Conservation (phyloP, 495 filamentous ascomycete genomes). For the Penicillium silybi region DNA sequence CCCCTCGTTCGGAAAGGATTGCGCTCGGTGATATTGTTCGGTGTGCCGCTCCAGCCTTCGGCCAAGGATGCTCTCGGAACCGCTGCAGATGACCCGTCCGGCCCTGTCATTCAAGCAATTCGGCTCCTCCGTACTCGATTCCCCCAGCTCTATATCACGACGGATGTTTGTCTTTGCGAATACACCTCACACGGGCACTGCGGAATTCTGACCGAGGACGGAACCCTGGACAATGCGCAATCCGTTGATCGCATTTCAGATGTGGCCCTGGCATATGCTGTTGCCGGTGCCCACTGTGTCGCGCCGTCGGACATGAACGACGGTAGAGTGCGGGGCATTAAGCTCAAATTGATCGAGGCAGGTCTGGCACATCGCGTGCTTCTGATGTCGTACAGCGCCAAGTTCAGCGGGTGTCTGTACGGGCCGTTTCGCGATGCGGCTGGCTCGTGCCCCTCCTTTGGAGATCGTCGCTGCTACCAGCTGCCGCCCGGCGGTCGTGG, state of each 20-base stretch:
- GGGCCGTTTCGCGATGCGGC: conserved; percentile 96
- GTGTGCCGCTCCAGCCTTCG: conserved; percentile 74
- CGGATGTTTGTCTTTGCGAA: conserved; percentile 96
- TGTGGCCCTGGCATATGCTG: conserved; percentile 87
- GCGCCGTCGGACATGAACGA: conserved; percentile 99
- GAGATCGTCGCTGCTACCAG: conserved; percentile 94
- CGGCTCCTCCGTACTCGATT: conserved; percentile 75
- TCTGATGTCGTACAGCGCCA: conserved; percentile 96
- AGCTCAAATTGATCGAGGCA: conserved; percentile 88
- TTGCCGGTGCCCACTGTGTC: conserved; percentile 92
- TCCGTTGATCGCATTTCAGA: conserved; percentile 92
- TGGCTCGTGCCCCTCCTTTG: conserved; percentile 86
- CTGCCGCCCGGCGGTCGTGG: conserved; percentile 87
- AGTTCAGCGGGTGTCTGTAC: conserved; percentile 95
- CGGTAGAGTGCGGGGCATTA: conserved; percentile 91
- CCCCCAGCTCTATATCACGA: conserved; percentile 81
- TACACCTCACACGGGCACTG: conserved; percentile 99
- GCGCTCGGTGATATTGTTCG: conserved; percentile 89
- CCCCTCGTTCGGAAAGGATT: conserved; percentile 87
- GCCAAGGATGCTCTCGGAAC: conserved; percentile 90
- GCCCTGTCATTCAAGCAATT: conserved; percentile 85
- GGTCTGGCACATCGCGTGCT: conserved; percentile 85
- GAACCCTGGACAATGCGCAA: conserved; percentile 82
- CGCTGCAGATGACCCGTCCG: conserved; percentile 87
- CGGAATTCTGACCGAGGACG: conserved; percentile 89